Conservation (phyloP, 2,329 filamentous ascomycete species). For the Diplodia mutila region DNA sequence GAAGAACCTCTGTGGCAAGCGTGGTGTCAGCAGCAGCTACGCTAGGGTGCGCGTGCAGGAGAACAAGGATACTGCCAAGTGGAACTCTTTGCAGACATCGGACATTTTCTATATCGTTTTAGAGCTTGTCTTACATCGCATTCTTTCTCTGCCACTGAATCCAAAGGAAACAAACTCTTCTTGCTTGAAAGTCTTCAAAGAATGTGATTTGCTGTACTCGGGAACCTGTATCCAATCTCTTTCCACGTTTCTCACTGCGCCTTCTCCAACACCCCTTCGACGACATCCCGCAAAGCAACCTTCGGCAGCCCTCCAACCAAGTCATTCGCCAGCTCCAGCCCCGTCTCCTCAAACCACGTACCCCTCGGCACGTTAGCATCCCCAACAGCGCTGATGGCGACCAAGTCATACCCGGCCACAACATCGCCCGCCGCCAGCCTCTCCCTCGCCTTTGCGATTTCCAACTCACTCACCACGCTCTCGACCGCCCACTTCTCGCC, state of each 20-base stretch:
- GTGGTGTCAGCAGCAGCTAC: not conserved
- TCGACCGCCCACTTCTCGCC: too few relatives aligned
- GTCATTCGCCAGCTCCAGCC: conserved; percentile 33
- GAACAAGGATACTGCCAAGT: not conserved
- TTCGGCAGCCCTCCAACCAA: conserved; percentile 31
- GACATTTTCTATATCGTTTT: not conserved
- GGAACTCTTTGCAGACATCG: not conserved
- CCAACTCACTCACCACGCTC: too few relatives aligned
- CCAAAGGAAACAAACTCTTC: not conserved
- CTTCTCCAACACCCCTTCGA: conserved; percentile 29
- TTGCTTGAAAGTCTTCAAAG: not conserved
- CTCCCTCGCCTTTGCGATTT: too few relatives aligned
- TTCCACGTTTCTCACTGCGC: not conserved
- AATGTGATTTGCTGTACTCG: not conserved
- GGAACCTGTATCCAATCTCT: not conserved
- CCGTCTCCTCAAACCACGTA: conserved; percentile 32
- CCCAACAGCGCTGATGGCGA: too few relatives aligned
- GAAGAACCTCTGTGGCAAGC: not conserved
- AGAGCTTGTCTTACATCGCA: too few relatives aligned
- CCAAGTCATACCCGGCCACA: too few relatives aligned
- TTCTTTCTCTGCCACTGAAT: not conserved
- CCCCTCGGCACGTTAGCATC: conserved; percentile 32
- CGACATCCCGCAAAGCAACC: conserved; percentile 32
- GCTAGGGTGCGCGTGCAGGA: not conserved
- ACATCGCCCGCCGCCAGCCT: too few relatives aligned